Conservation (phyloP, 176 grass and related monocot genomes). For the Triticum aestivum region DNA sequence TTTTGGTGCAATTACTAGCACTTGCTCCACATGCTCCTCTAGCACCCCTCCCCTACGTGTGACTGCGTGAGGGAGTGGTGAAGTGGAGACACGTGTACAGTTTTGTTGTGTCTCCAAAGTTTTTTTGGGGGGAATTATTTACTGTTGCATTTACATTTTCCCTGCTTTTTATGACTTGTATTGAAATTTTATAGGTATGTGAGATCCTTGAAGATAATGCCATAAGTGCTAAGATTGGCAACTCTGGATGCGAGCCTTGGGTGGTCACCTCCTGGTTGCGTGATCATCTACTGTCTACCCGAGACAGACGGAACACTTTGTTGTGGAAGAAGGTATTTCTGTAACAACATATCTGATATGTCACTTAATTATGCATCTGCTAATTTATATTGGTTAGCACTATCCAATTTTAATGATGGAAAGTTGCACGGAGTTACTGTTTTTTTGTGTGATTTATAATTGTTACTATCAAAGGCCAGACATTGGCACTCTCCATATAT, state of each 20-base stretch:
- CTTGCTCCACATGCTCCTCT: neutral
- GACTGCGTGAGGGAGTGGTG: too few relatives aligned
- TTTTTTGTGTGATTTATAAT: neutral
- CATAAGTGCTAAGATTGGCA: neutral
- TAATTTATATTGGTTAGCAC: neutral
- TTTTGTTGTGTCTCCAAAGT: neutral
- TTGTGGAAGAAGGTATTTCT: slow-evolving; percentile 88
- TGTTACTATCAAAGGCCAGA: neutral
- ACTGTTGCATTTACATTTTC: neutral
- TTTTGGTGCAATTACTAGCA: slow-evolving; percentile 3
- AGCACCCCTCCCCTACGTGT: too few relatives aligned
- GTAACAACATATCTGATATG: neutral
- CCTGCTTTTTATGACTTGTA: neutral
- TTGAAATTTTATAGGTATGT: slow-evolving; percentile 63
- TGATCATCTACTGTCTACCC: slow-evolving; percentile 58
- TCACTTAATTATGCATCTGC: neutral
- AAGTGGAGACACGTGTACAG: neutral
- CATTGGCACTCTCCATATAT: neutral
- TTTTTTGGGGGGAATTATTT: neutral
- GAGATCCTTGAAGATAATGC: slow-evolving; percentile 49
- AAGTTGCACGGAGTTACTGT: neutral
- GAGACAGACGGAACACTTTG: slow-evolving; percentile 63
- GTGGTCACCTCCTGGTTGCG: slow-evolving; percentile 8
- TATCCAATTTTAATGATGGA: neutral
- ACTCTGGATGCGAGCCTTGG: neutral